Conservation (phyloP, 164 flowering plant genomes). For the Vitis amurensis region DNA sequence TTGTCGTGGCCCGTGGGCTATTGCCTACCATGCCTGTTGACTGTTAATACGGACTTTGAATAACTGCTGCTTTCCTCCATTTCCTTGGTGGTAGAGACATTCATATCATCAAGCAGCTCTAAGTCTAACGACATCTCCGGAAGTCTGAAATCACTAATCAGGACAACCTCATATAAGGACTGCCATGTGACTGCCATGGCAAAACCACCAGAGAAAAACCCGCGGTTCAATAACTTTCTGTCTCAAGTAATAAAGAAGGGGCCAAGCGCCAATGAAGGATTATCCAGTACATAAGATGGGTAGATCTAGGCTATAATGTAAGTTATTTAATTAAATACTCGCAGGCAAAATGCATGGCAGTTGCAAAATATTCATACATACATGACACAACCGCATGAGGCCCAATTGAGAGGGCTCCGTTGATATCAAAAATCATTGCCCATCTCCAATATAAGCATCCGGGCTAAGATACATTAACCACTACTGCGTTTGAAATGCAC, state of each 20-base stretch:
- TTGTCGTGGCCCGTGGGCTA: not conserved
- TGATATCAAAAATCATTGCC: conserved; percentile 1
- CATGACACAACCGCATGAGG: not conserved
- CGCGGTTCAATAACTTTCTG: conserved; percentile 12
- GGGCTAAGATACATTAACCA: conserved; percentile 9
- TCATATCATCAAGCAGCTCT: no score
- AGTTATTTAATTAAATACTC: not conserved
- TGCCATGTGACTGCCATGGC: not conserved
- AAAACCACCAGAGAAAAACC: not conserved
- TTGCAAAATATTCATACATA: conserved; percentile 1
- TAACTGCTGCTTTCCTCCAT: not conserved
- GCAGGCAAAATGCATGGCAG: not conserved
- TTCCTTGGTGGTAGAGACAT: no score
- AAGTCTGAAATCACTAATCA: no score
- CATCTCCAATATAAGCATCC: conserved; percentile 2
- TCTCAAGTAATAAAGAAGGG: conserved; percentile 3
- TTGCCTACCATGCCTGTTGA: not conserved
- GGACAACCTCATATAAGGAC: no score
- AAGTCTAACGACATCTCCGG: no score
- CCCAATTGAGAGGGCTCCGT: not conserved
- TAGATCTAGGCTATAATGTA: conserved; percentile 5
- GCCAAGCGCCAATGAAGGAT: conserved; percentile 15
- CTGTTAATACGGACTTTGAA: conserved; percentile 1
- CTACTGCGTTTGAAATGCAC: conserved; percentile 65
- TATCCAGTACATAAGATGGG: conserved; percentile 24